phyloP scores from a whole-genome alignment of 2,329 filamentous ascomycete genomes.

The Cadophora luteo-olivacea region DNA sequence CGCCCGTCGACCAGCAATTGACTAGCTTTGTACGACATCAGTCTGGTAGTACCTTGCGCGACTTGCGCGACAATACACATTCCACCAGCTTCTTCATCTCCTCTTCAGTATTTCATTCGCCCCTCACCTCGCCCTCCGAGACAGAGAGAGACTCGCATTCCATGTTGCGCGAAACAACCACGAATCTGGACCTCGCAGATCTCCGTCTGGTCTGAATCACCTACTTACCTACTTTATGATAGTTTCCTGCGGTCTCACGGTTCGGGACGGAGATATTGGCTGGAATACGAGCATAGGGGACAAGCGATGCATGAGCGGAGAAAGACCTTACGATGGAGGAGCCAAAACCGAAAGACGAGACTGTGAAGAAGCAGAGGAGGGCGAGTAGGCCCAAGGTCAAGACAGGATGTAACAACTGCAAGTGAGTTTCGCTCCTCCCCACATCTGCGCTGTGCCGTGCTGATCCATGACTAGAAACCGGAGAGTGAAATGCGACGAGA shows the following conservation, averaged over 20 bases:
- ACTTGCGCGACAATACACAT: constrained; percentile 12
- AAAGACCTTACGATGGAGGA: constrained; percentile 12
- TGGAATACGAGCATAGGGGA: background rate
- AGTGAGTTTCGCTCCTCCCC: constrained; percentile 53
- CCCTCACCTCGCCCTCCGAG: background rate
- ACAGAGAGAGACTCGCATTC: no score
- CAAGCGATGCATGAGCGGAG: constrained; percentile 17
- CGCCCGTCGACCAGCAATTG: background rate
- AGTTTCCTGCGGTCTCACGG: background rate
- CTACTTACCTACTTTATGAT: background rate
- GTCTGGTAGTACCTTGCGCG: constrained; percentile 13
- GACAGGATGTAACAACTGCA: constrained; percentile 72
- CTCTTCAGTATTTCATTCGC: background rate
- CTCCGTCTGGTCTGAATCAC: constrained; percentile 3
- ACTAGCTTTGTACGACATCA: constrained; percentile 4
- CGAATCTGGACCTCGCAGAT: background rate
- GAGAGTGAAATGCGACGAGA: constrained; percentile 72
- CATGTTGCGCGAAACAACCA: background rate
- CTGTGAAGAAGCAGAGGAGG: constrained; percentile 30
- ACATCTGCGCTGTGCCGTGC: constrained; percentile 33
- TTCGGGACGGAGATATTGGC: background rate
- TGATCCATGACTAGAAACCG: constrained; percentile 54
- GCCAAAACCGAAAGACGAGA: constrained; percentile 10
- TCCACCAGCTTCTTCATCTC: constrained; percentile 1
- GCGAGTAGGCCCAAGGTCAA: constrained; percentile 60